Percentiles rank a stretch among this genome's conserved stretches.
phyloP scores from a whole-genome alignment of 805 yeast species.

The Suhomyces emberorum region DNA sequence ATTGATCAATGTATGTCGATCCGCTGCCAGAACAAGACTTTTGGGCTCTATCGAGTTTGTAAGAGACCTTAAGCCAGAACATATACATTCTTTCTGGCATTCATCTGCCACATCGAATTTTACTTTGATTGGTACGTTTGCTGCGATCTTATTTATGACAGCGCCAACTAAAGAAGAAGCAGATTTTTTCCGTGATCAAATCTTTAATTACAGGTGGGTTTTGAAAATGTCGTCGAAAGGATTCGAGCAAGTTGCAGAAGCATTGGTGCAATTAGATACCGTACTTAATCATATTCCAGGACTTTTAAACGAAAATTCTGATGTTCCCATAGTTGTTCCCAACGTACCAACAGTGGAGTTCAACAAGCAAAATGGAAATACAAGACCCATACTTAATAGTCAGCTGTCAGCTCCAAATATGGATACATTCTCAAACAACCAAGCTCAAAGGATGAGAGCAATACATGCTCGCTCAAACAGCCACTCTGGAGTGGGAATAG shows the following conservation, averaged over 20 bases:
- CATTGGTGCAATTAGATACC: conserved; percentile 67
- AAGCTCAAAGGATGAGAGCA: background rate
- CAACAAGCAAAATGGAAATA: no score
- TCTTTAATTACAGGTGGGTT: conserved; percentile 74
- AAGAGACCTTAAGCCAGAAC: conserved; percentile 72
- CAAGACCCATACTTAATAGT: conserved; percentile 3
- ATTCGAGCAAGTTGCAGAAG: conserved; percentile 74
- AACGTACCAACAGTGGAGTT: conserved; percentile 27
- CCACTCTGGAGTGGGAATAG: conserved; percentile 5
- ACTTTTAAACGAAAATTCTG: conserved; percentile 39
- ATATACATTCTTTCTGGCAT: conserved; percentile 88
- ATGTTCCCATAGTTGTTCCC: conserved; percentile 36
- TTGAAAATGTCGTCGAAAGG: conserved; percentile 71
- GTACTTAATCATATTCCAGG: conserved; percentile 77
- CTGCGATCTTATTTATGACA: conserved; percentile 73
- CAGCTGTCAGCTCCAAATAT: no score
- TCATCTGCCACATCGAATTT: conserved; percentile 75
- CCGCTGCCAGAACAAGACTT: conserved; percentile 81
- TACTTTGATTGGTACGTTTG: conserved; percentile 83
- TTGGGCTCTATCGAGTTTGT: conserved; percentile 80
- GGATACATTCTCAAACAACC: background rate
- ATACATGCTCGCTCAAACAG: conserved; percentile 1
- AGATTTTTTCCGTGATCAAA: conserved; percentile 58
- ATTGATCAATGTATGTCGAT: conserved; percentile 59
- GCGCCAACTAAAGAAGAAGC: conserved; percentile 56